Base-by-base conservation (phyloP, 371 early-diverging fungal genomes). In the Zychaea mexicana region DNA sequence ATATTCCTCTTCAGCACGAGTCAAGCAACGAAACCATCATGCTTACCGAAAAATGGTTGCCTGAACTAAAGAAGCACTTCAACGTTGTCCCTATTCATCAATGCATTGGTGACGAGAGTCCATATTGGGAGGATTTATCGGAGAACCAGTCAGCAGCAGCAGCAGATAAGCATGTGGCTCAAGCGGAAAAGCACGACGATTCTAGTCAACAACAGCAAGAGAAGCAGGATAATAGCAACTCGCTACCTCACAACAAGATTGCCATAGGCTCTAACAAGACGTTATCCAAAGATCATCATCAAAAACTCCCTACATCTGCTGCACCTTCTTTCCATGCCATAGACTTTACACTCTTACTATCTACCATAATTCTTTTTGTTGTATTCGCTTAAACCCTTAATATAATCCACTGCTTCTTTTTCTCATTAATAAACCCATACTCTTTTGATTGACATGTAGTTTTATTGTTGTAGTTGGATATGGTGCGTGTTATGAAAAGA, bases 1-100 rank as follows among this genome's bases (percentile, higher is more conserved):
- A 82, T 45, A 73, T 77, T 46, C 62, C 67, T 17, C 64, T 78
- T 64, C 67, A 77, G 47, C 77, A 77, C 66, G 73, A 77, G 62
- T 58, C 70, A 36, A 71, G 68, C 52, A 68, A 66, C 47, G 32
- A 63, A 26, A 77, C 73, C 3, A 67, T 77, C 36, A 57, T 62
- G 27, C 54, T 71, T 59, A 66, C 71, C 30, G 71, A 73, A 33
- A 69, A 73, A 15, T 73, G 73, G 73, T 42, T 73, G 33, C 71
- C 73, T n/a, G 38, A 61, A 4, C 47, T 77, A n/a, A 65, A 73
- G 31, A 59, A 64, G 22, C 32, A 54, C n/a, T 73, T 69, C 65
- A 66, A 69, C n/a, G 71, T 73, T 17, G 66, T 77, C 31, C 69
- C 73, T 19, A 64, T 67, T 19, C 64, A 73, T 46, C 59, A 60